Evolutionary conservation across 805 yeast genomes (phyloP).

Genomic region (baker's yeast (Saccharomyces cerevisiae)): DNA sequence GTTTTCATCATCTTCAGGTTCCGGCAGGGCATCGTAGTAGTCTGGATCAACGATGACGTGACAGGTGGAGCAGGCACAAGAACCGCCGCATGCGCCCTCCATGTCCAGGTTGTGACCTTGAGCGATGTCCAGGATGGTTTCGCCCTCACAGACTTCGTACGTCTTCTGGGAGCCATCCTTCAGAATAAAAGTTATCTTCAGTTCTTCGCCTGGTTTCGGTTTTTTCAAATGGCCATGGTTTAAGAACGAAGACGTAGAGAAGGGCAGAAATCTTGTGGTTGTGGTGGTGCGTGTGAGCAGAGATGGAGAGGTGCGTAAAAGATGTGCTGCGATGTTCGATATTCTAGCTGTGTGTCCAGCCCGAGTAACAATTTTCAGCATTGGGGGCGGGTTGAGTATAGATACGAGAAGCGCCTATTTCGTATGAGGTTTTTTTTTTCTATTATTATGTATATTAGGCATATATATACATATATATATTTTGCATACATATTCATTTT

Average conservation of each 20-base stretch:
- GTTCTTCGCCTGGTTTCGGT: conserved; percentile 90
- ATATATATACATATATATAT: background rate
- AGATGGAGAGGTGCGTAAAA: background rate
- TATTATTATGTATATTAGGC: background rate
- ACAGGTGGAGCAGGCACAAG: conserved; percentile 98
- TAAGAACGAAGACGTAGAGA: conserved; percentile 20
- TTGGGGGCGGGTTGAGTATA: background rate
- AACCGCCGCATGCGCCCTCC: conserved; percentile 99
- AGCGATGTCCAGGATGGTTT: conserved; percentile 84
- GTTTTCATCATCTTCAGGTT: conserved; percentile 95
- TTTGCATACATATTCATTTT: background rate
- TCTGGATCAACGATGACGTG: conserved; percentile 96
- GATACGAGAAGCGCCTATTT: background rate
- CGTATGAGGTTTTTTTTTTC: background rate
- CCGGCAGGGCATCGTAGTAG: conserved; percentile 81
- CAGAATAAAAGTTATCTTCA: conserved; percentile 78
- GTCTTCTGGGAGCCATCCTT: conserved; percentile 82
- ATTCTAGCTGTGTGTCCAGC: background rate
- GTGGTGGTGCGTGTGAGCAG: background rate
- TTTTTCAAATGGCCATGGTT: conserved; percentile 80
- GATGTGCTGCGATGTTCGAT: background rate
- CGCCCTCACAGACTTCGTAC: conserved; percentile 87
- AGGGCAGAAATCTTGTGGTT: background rate
- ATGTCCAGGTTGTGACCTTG: conserved; percentile 88
- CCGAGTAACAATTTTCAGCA: background rate